Evolutionary conservation across 2,329 filamentous ascomycete genomes (phyloP), one percentile per base, ranked within the genome.

Genomic region (Lecanoromycetidae sp.): DNA sequence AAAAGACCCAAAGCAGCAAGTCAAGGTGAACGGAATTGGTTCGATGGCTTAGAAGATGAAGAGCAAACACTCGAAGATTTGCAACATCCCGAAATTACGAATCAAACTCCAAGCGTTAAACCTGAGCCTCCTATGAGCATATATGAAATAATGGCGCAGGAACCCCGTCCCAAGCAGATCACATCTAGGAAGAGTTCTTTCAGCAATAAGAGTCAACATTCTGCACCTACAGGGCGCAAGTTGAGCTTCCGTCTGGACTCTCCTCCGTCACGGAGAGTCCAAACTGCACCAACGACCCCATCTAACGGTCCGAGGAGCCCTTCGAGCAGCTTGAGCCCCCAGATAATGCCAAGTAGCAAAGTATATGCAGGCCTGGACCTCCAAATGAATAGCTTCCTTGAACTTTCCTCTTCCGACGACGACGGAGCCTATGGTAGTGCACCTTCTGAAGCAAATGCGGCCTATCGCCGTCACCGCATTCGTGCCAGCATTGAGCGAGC

Each of bases 361-460:
- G 35, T 29, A 17, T 12, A 15, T 53, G 60, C 59, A 34, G 61
- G 61, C 26, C 58, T 57, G 10, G 66, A 72, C 50, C 58, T 72
- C 20, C 63, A 64, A 35, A 61, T 64, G 12, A 64, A 64, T 6
- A 72, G 69, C 51, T 60, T 71, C 9, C 63, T 72, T 8, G 68
- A 64, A 42, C 63, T 72, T 35, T 71, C 69, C 3, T 71, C 68
- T n/a, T 71, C 69, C 0, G 69, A 71, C 46, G 66, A 68, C 39
- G 67, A 67, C 48, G 60, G 63, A 19, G 66, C 66, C 2, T 62
- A 63, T 19, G 58, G 62, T 7, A 52, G 56, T 10, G 50, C 53
- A 23, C 45, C 51, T 20, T 44, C 30, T 17, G 26, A 38, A 50
- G 20, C 19, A 25, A 30, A 39, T 2, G 12, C 19, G 30, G 17